Evolutionary conservation across 2,329 filamentous ascomycete genomes (phyloP).

Genomic region (Alternaria tenuissima): DNA sequence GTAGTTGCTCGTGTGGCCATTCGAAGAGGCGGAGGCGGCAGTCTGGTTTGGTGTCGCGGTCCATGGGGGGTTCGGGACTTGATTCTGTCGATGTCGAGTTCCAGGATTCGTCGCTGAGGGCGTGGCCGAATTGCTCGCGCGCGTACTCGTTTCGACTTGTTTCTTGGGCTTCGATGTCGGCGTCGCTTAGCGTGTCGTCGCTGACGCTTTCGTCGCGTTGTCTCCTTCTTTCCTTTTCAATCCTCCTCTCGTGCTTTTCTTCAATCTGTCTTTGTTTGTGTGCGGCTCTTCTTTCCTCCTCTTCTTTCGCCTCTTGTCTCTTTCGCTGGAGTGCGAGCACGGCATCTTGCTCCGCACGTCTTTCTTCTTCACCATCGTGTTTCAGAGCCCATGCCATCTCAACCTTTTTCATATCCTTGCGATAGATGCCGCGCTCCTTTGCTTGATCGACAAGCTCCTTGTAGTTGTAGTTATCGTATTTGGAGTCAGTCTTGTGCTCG

Average conservation of each 20-base stretch:
- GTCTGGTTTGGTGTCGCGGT: constrained; percentile 14
- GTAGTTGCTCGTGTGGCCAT: constrained; percentile 32
- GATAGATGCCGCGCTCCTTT: constrained; percentile 31
- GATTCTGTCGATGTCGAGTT: constrained; percentile 31
- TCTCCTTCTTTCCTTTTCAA: constrained; percentile 14
- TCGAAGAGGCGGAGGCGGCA: constrained; percentile 38
- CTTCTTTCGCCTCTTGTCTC: constrained; percentile 18
- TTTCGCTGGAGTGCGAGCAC: constrained; percentile 18
- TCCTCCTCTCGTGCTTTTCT: constrained; percentile 17
- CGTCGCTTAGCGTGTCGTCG: constrained; percentile 17
- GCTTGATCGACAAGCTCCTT: constrained; percentile 30
- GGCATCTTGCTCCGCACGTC: constrained; percentile 16
- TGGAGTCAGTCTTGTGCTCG: constrained; percentile 36
- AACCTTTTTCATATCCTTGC: constrained; percentile 43
- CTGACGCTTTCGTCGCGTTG: constrained; percentile 27
- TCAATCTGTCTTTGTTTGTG: constrained; percentile 2
- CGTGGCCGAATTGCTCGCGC: constrained; percentile 11
- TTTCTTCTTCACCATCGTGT: constrained; percentile 23
- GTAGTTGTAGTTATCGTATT: constrained; percentile 39
- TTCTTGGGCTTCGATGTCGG: constrained; percentile 1
- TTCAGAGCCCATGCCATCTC: constrained; percentile 37
- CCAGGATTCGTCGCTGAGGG: constrained; percentile 31
- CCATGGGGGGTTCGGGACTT: neutral
- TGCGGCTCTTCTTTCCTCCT: constrained; percentile 17
- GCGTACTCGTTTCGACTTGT: constrained; percentile 6